A percentile compares a stretch with the other conserved stretches of the same genome.
Evolutionary conservation across 306 rosid genomes (phyloP).

Genomic region (Trifolium dubium): DNA sequence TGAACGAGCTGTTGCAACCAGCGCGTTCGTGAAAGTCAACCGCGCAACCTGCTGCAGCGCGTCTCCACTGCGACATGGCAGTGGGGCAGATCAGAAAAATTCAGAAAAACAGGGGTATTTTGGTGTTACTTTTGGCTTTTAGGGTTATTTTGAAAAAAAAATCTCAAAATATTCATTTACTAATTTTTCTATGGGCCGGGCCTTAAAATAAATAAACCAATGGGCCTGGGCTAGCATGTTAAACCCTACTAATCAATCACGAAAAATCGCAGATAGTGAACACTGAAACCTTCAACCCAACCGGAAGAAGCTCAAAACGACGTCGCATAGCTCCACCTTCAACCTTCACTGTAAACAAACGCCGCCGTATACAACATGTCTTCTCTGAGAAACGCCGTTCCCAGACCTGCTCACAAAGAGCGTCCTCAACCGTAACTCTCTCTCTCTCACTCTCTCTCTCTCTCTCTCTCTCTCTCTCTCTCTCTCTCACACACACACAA

Average conservation of each 20-base stretch:
- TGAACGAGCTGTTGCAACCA: no score
- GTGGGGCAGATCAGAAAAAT: no score
- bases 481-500: neutral
- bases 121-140: no score
- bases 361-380: constrained; percentile 49
- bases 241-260: neutral
- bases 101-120: no score
- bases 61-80: no score
- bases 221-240: no score
- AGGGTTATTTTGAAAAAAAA: no score
- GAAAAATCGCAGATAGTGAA: neutral
- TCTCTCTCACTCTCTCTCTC: constrained; percentile 12
- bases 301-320: neutral
- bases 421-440: constrained; percentile 79
- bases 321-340: neutral
- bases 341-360: neutral
- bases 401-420: constrained; percentile 80
- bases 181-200: no score
- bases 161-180: no score
- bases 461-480: constrained; percentile 38
- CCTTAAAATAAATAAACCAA: no score
- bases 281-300: neutral
- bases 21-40: no score
- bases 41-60: no score
- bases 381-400: constrained; percentile 74